Evolutionary conservation across 345 rosid species (phyloP).

Genomic region (Acer negundo): DNA sequence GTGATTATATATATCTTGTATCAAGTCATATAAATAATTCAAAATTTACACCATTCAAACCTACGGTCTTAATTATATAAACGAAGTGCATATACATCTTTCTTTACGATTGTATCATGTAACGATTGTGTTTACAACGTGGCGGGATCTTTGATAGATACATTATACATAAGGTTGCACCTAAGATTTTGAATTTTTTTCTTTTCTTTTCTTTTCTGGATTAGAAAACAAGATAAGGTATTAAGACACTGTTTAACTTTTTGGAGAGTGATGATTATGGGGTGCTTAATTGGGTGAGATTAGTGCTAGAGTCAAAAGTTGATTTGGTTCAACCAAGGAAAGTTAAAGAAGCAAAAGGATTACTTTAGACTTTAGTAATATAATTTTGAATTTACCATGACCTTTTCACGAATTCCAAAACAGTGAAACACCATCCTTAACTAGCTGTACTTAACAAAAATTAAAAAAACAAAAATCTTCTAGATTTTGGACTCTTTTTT

Average conservation of each 20-base stretch:
- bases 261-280: constrained; percentile 8
- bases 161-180: too few species aligned
- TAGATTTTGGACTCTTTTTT: constrained; percentile 9
- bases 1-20: too few species aligned
- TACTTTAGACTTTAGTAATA: not conserved
- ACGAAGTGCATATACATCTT: too few species aligned
- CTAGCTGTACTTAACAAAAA: not conserved
- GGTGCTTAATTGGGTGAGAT: not conserved
- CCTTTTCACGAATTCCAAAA: constrained; percentile 24
- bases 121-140: too few species aligned
- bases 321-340: constrained; percentile 14
- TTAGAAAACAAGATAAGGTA: not conserved
- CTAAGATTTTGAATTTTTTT: too few species aligned
- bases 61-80: too few species aligned
- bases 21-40: too few species aligned
- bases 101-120: too few species aligned
- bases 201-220: not conserved
- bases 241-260: constrained; percentile 13
- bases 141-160: too few species aligned
- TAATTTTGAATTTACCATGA: constrained; percentile 5
- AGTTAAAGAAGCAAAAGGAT: constrained; percentile 4
- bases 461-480: not conserved
- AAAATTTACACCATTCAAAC: too few species aligned
- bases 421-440: not conserved
- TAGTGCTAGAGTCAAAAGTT: constrained; percentile 25